Evolutionary conservation across 2,329 filamentous ascomycete species (phyloP), one percentile per base, ranked within the genome.

Genomic region (Apiospora phragmitis): DNA sequence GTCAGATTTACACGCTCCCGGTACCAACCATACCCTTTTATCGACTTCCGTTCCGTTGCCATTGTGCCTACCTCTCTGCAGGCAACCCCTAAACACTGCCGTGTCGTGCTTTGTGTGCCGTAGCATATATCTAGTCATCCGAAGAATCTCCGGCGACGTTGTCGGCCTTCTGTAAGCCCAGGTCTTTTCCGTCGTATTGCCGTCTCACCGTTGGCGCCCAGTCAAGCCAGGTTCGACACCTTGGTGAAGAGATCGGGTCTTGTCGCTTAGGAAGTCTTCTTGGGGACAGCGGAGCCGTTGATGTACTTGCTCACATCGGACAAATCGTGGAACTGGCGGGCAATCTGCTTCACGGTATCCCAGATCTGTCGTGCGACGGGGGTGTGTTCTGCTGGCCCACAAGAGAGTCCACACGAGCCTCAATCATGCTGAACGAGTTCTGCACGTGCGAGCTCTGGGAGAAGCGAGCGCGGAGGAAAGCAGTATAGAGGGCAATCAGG

Each of bases 371-470:
- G 90, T 70, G 91, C 92, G 35, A 86, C 90, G 1, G 95, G 94
- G 94, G 94, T 21, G 93, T 94, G 80, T 92, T 93, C 87, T 97
- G 95, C 77, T 94, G 93, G 69, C 94, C 93, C 70, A 96, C 89
- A 67, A 94, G 86, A 72, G 92, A 92, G 82, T 98, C 95, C 72
- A 95, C 85, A 75, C 93, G 90, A 69, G 92, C 90, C 78, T 90
- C 90, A 70, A 95, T 83, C 76, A 92, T 88, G 74, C 87, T 85
- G 79, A 98, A 92, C 66, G 93, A 91, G 77, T 88, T 89, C 86
- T 97, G 94, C n/a, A 98, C 93, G 79, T 98, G 97, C 74, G 86
- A 89, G 88, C 94, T 98, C 88, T 98, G 95, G 71, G 91, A 87
- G 84, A 92, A 95, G 78, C 96, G 92, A 55, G 95, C 93, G 76